Conservation (phyloP, 805 yeast genomes). For the Metschnikowia dekortorum region DNA sequence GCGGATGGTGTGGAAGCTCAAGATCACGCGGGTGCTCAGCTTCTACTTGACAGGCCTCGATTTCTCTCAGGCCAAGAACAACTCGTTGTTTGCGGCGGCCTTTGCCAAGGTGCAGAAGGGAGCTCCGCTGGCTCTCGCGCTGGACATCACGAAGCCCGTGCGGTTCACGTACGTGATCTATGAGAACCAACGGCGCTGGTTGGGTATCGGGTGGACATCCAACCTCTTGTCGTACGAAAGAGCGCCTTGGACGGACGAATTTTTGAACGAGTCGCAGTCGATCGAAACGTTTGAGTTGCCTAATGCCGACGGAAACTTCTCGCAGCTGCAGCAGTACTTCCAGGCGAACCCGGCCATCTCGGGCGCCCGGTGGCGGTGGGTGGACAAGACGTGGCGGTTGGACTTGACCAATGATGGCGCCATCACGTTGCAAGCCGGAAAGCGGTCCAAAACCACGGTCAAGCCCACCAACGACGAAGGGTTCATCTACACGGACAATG, state of each 20-base stretch:
- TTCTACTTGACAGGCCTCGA: constrained; percentile 88
- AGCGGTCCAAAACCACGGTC: constrained; percentile 52
- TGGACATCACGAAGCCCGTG: constrained; percentile 41
- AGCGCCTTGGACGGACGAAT: constrained; percentile 96
- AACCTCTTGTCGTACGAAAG: constrained; percentile 88
- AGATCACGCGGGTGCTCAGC: constrained; percentile 60
- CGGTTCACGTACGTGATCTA: constrained; percentile 87
- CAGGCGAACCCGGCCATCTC: constrained; percentile 35
- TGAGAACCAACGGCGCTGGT: constrained; percentile 96
- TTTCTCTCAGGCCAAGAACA: constrained; percentile 45
- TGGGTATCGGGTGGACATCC: constrained; percentile 97
- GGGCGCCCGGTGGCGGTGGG: constrained; percentile 91
- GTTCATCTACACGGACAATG: constrained; percentile 81
- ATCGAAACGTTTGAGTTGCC: constrained; percentile 81
- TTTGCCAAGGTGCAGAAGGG: constrained; percentile 47
- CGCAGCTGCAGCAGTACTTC: constrained; percentile 25
- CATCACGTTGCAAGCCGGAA: constrained; percentile 61
- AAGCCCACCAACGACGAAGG: constrained; percentile 81
- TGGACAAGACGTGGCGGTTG: constrained; percentile 85
- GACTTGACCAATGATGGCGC: constrained; percentile 89
- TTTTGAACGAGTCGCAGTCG: constrained; percentile 76
- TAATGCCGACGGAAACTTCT: constrained; percentile 45
- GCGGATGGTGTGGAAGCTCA: constrained; percentile 78
- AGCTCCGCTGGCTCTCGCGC: constrained; percentile 7
- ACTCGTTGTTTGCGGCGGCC: constrained; percentile 51